phyloP scores from a whole-genome alignment of 2,329 filamentous ascomycete genomes.

The Fusarium udum region DNA sequence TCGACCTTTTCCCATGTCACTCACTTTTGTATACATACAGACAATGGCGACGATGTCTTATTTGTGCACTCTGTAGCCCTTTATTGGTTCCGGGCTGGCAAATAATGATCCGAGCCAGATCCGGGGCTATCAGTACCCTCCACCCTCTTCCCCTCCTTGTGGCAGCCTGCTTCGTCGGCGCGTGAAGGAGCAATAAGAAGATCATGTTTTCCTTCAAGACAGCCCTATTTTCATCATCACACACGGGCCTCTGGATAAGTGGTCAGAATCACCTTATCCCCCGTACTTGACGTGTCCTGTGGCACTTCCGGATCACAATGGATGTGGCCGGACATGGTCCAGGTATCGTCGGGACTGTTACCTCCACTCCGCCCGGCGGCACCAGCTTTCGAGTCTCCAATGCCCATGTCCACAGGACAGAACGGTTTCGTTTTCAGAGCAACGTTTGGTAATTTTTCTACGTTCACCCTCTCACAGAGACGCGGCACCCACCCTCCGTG shows the following conservation, averaged over 20 bases:
- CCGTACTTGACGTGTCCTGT: constrained; percentile 1
- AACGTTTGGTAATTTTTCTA: neutral
- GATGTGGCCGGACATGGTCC: constrained; percentile 26
- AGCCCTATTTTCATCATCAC: neutral
- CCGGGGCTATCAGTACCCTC: constrained; percentile 32
- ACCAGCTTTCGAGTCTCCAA: neutral
- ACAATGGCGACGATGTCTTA: neutral
- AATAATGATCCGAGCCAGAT: constrained; percentile 24
- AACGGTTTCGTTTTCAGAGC: neutral
- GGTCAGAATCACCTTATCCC: constrained; percentile 14
- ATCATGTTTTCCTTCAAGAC: neutral
- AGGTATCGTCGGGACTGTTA: constrained; percentile 27
- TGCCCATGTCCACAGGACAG: constrained; percentile 2
- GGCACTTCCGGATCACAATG: constrained; percentile 7
- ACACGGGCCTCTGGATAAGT: neutral
- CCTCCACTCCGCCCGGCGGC: constrained; percentile 21
- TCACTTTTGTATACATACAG: neutral
- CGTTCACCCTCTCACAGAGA: constrained; percentile 12
- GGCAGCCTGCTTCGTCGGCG: neutral
- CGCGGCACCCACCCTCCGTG: constrained; percentile 9
- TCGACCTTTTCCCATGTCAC: neutral
- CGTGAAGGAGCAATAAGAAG: neutral
- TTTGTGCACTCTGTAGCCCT: neutral
- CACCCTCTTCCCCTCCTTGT: constrained; percentile 19
- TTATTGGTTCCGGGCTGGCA: constrained; percentile 29